Evolutionary conservation across 768 basidiomycete genomes (phyloP), one percentile per base, ranked within the genome.

Genomic region (Fomitopsis pulvina): DNA sequence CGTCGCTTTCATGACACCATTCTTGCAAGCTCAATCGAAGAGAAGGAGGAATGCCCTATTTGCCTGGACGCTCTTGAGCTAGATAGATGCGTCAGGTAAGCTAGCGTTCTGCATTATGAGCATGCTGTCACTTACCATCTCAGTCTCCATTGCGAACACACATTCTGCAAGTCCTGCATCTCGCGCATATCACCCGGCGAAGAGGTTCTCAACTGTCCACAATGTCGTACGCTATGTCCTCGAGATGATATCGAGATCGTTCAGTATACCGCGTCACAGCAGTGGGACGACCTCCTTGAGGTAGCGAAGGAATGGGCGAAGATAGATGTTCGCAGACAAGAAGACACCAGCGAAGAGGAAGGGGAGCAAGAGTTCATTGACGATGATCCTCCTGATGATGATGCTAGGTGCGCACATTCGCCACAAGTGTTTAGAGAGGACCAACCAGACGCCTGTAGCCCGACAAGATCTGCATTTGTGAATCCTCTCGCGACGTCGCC

Each of bases 71-170:
- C 45, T 8, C 47, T 76, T 44, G 46, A 61, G 32, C 47, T 66
- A 10, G 62, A 65, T 25, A 61, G 70, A 47, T 65, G 63, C 41
- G 67, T 64, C 28, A 68, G 70, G 73, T 73, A 47, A 4, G 43
- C n/a, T 32, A 18, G 30, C 32, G 32, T 22, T 22, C 26, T 21
- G 27, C 26, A 12, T 25, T 26, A 21, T 22, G 4, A 25, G 7
- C 12, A 18, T 20, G 27, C 29, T 45, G n/a, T 32, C n/a, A 11
- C 32, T n/a, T 28, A 4, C 8, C 18, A 12, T 10, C 14, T 16
- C 22, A 78, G 76, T 41, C 60, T 74, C 21, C 57, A 62, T 5
- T 77, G 77, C 57, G 61, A 74, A 39, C 77, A 78, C 55, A 54
- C 68, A 7, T 56, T 73, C 30, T 77, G 76, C 55, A 55, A 70